phyloP scores from a whole-genome alignment of 768 basidiomycete genomes.

The Trametes maxima region DNA sequence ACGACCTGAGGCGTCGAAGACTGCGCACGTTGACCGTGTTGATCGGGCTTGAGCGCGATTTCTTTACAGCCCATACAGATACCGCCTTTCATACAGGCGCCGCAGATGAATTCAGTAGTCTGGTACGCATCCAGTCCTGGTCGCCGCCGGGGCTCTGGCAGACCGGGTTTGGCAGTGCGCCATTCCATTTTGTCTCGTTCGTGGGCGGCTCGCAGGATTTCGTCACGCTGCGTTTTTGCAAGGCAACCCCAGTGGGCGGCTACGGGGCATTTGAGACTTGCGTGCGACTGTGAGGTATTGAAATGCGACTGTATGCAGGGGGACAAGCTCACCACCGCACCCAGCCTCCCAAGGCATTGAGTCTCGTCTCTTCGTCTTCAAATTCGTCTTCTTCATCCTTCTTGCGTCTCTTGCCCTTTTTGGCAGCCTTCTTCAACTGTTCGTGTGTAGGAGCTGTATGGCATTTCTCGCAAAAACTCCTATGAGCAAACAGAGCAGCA shows the following conservation, averaged over 20 bases:
- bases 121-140: constrained; percentile 50
- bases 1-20: not conserved
- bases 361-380: constrained; percentile 55
- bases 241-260: constrained; percentile 79
- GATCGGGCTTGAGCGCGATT: constrained; percentile 52
- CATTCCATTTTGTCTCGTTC: constrained; percentile 19
- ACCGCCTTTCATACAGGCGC: constrained; percentile 72
- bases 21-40: not conserved
- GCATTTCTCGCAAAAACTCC: constrained; percentile 73
- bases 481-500: constrained; percentile 59
- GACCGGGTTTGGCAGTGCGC: constrained; percentile 16
- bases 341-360: constrained; percentile 72
- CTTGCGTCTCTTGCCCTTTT: constrained; percentile 44
- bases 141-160: constrained; percentile 45
- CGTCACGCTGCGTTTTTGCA: constrained; percentile 62
- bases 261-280: constrained; percentile 77
- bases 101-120: constrained; percentile 81
- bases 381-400: constrained; percentile 52
- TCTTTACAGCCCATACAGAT: constrained; percentile 78
- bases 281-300: constrained; percentile 3
- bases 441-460: constrained; percentile 59
- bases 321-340: constrained; percentile 69
- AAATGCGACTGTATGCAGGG: not conserved
- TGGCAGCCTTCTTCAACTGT: constrained; percentile 37
- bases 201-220: constrained; percentile 68